phyloP scores from a whole-genome alignment of 2,329 filamentous ascomycete genomes.

The Coniochaeta prunicola region DNA sequence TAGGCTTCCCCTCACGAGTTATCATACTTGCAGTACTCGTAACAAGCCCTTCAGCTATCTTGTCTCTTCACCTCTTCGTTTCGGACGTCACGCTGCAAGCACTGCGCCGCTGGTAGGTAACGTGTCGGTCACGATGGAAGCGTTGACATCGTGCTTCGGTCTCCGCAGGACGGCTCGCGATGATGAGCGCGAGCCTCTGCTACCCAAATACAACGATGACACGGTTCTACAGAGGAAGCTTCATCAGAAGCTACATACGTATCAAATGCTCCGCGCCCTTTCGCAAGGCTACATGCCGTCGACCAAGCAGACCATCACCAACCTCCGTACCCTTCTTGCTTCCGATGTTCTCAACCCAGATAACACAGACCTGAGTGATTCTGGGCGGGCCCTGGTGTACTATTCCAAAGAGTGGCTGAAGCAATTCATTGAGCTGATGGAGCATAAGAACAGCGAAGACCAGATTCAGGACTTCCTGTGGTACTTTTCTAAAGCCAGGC shows the following conservation, averaged over 20 bases:
- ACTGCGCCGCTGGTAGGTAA: background rate
- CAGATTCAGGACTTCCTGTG: conserved; percentile 90
- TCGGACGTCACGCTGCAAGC: background rate
- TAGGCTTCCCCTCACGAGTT: background rate
- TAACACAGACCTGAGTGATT: conserved; percentile 66
- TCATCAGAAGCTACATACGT: conserved; percentile 85
- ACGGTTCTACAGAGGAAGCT: conserved; percentile 69
- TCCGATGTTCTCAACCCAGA: conserved; percentile 73
- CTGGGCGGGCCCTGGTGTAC: conserved; percentile 66
- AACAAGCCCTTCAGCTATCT: background rate
- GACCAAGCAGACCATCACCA: conserved; percentile 74
- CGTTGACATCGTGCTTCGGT: conserved; percentile 49
- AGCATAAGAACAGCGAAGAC: conserved; percentile 75
- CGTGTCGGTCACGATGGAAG: conserved; percentile 7
- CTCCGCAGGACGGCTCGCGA: conserved; percentile 38
- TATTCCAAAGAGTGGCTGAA: conserved; percentile 67
- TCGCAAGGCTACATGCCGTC: conserved; percentile 86
- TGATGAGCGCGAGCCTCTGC: conserved; percentile 67
- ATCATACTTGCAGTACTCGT: background rate
- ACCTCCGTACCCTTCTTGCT: conserved; percentile 71
- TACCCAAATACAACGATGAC: conserved; percentile 77
- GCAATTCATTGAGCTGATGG: conserved; percentile 73
- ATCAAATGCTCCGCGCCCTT: conserved; percentile 82
- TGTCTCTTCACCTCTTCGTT: background rate
- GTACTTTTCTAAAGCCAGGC: conserved; percentile 68